Base-by-base conservation (phyloP, 306 rosid genomes). In the Trifolium fragiferum region DNA sequence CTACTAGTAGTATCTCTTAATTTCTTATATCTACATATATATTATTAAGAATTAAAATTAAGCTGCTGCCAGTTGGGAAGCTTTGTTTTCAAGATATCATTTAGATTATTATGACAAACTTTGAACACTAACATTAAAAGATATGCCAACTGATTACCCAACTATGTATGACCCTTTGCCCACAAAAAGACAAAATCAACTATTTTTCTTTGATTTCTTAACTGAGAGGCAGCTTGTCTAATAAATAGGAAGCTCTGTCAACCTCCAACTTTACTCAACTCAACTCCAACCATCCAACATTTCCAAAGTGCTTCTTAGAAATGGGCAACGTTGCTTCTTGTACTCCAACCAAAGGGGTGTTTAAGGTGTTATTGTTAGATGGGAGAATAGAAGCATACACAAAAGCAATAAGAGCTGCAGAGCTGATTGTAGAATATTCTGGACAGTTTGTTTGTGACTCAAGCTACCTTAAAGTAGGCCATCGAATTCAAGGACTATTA, bases 261-360 rank as follows among this genome's bases (percentile, higher is more conserved):
- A 18, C 30, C 65, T 49, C 49, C 40, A 69, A 25, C 35, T 25
- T 30, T 4, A 30, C 33, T 30, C 63, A 66, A 30, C 74, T 54
- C 37, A 79, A 53, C 30, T 20, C 30, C 30, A 54, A 9, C 63
- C 15, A 20, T 55, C 62, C 8, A 57, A 23, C 35, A 54, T 11
- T 20, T 57, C 8, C n/a, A n/a, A n/a, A n/a, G n/a, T n/a, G n/a
- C n/a, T n/a, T 44, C 50, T 55, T 10, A 55, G 76, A 76, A 51
- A 89, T 93, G 97, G 98, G 98, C 5, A 93, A 90, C 27, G 90
- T 84, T 19, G 84, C 87, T 55, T 93, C 92, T 32, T 89, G 97
- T 57, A 86, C 88, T 47, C 96, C 96, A 53, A 57, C 85, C 47
- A 83, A 62, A 68, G 86, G 86, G 50, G 84, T 59, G 32, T 33